Conservation (phyloP, 2,329 filamentous ascomycete species). For the Hysterium pulicare region DNA sequence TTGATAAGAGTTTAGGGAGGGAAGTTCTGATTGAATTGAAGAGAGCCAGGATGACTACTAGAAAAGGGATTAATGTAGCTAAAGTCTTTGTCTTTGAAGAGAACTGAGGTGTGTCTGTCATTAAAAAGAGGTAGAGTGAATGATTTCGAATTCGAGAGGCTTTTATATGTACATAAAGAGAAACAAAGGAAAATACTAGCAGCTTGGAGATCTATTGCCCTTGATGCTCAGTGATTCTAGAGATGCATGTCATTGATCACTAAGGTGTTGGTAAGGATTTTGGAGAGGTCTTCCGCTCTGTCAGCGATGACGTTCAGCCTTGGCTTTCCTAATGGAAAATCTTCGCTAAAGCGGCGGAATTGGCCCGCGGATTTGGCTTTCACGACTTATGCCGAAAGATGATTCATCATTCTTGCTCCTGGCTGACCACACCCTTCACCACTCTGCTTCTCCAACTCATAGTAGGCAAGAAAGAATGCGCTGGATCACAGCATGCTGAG, state of each 20-base stretch:
- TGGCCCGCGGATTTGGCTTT: too few relatives aligned
- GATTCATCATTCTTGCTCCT: too few relatives aligned
- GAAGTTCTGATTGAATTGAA: conserved; percentile 37
- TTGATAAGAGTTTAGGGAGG: conserved; percentile 33
- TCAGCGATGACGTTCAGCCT: conserved; percentile 1
- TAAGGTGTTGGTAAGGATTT: conserved; percentile 1
- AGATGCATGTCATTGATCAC: not conserved
- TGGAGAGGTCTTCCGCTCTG: not conserved
- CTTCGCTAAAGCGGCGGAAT: too few relatives aligned
- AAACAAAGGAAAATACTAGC: conserved; percentile 17
- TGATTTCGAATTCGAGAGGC: conserved; percentile 7
- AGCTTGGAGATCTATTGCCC: conserved; percentile 15
- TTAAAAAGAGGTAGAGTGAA: conserved; percentile 16
- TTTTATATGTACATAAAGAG: conserved; percentile 27
- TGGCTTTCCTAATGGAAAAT: too few relatives aligned
- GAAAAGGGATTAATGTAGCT: conserved; percentile 27
- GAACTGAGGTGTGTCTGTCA: conserved; percentile 23
- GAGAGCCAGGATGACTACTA: conserved; percentile 47
- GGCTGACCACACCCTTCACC: too few relatives aligned
- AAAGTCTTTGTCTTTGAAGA: conserved; percentile 20
- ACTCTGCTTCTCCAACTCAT: too few relatives aligned
- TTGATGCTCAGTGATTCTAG: not conserved
- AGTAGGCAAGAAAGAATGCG: too few relatives aligned
- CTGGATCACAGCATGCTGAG: too few relatives aligned
- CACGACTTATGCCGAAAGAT: too few relatives aligned